A percentile compares a stretch with the other conserved stretches of the same genome.
Evolutionary conservation across 2,329 filamentous ascomycete genomes (phyloP).

Genomic region (Corinectria fuckeliana): DNA sequence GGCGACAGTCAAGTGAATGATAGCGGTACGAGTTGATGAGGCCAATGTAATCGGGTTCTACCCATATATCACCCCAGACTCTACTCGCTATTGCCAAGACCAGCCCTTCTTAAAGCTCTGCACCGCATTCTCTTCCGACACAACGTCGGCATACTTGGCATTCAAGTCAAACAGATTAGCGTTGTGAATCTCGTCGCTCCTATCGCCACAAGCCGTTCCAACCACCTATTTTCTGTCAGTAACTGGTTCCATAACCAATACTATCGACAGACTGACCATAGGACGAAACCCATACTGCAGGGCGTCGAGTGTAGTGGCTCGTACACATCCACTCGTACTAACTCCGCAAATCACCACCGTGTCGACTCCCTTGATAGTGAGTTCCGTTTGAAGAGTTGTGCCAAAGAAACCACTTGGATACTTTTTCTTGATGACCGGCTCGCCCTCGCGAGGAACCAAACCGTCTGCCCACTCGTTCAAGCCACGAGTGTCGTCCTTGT

Average conservation of each 20-base stretch:
- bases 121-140: constrained; percentile 49
- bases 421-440: constrained; percentile 49
- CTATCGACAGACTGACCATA: constrained; percentile 44
- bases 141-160: constrained; percentile 55
- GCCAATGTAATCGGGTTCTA: background rate
- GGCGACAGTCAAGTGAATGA: background rate
- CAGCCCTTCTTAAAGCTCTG: constrained; percentile 47
- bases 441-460: constrained; percentile 44
- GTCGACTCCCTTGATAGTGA: constrained; percentile 48
- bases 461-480: constrained; percentile 48
- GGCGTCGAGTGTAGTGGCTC: constrained; percentile 52
- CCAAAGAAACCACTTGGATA: constrained; percentile 46
- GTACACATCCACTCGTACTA: constrained; percentile 54
- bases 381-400: constrained; percentile 49
- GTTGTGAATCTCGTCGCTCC: constrained; percentile 50
- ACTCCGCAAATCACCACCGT: constrained; percentile 55
- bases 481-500: constrained; percentile 46
- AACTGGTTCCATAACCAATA: too few species aligned
- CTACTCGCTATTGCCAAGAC: constrained; percentile 18
- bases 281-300: constrained; percentile 52
- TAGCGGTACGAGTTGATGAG: too few species aligned
- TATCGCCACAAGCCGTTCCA: constrained; percentile 52
- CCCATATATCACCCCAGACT: background rate
- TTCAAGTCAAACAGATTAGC: constrained; percentile 54
- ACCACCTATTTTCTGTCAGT: constrained; percentile 44